Evolutionary conservation across 768 basidiomycete species (phyloP), one percentile per base, ranked within the genome.

Genomic region (Amanita jacksonii): DNA sequence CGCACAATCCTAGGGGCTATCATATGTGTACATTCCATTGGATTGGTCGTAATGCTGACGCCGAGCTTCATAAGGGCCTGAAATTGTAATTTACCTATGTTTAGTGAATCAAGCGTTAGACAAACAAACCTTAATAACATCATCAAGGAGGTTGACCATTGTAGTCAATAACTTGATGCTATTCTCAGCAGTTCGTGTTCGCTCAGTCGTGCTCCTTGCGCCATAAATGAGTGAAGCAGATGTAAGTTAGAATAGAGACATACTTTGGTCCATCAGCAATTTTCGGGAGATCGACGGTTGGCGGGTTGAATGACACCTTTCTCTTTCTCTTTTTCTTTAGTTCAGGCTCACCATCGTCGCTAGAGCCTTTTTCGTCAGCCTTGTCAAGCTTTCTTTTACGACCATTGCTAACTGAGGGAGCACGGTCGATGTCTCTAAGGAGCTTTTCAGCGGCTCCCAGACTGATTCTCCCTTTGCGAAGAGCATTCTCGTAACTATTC

Each of bases 11-110:
- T 66, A 25, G 72, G 74, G 8, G 77, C 75, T 37, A 94, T 60
- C 9, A 96, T 69, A 61, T 93, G 87, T 0, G 89, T 94, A 53
- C 83, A 88, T 43, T 88, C 79, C 1, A 59, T 54, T 0, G 82
- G 68, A 25, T 76, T 72, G 1, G 71, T 68, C 6, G 77, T 77
- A 46, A 79, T 64, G 50, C 73, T 78, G 6, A 75, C 80, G 0
- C 89, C 90, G 0, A 92, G 59, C 52, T 74, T 78, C 1, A 57
- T 61, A 27, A 93, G 58, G 3, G 61, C 62, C 89, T 91, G 47
- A 13, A 7, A 23, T 31, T 28, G n/a, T n/a, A n/a, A n/a, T n/a
- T n/a, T n/a, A n/a, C n/a, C n/a, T 10, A 16, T n/a, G 22, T 2
- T 24, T n/a, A 12, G 4, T 20, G 8, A 23, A 8, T 4, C 20